phyloP scores from a whole-genome alignment of 116 monocot genomes.

The Cymodocea nodosa region DNA sequence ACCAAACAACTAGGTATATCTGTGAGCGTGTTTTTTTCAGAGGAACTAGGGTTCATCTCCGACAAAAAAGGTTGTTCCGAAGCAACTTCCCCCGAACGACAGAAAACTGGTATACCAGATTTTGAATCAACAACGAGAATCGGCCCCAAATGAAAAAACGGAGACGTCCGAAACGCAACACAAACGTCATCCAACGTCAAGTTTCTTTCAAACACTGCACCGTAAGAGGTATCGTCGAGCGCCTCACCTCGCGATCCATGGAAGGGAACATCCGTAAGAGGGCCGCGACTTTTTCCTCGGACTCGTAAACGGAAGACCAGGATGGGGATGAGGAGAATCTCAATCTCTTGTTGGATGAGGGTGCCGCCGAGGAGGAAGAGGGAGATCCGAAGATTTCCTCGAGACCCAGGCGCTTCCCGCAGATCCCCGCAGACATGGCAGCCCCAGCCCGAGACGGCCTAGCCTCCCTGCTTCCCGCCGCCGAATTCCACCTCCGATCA shows the following conservation, averaged over 20 bases:
- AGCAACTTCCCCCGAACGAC: background rate
- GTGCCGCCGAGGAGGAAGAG: conserved; percentile 7
- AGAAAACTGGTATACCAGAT: background rate
- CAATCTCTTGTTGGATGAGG: conserved; percentile 24
- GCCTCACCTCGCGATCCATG: conserved; percentile 44
- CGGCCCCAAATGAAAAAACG: too few species aligned
- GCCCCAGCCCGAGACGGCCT: conserved; percentile 5
- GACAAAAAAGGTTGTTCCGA: too few species aligned
- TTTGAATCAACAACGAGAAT: background rate
- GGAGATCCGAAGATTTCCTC: conserved; percentile 77
- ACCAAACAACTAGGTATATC: too few species aligned
- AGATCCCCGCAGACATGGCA: conserved; percentile 80
- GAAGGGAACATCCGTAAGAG: conserved; percentile 63
- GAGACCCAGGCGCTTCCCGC: conserved; percentile 73
- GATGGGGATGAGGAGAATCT: conserved; percentile 27
- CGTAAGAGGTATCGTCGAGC: too few species aligned
- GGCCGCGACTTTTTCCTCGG: conserved; percentile 18
- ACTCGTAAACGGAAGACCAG: conserved; percentile 19
- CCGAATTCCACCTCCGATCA: background rate
- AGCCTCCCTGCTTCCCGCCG: conserved; percentile 5
- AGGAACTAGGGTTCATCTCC: too few species aligned
- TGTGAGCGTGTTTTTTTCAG: too few species aligned
- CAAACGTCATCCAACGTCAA: background rate
- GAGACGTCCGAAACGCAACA: background rate
- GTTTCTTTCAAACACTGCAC: too few species aligned